phyloP scores from a whole-genome alignment of 305 asterid genomes.

The Andrographis paniculata region DNA sequence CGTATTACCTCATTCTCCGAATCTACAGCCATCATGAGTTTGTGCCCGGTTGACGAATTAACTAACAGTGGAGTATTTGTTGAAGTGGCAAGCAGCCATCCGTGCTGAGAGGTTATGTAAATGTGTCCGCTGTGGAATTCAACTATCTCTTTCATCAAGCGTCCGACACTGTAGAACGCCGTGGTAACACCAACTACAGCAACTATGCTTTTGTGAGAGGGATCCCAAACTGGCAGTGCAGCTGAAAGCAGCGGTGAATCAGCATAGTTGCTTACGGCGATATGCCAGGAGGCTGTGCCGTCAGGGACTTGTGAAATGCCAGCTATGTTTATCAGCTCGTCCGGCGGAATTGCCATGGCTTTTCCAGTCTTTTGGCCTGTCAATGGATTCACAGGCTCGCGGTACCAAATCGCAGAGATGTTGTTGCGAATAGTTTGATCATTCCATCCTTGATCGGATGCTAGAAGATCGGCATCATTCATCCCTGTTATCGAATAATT shows the following conservation, averaged over 20 bases:
- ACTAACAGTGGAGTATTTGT: slow-evolving; percentile 56
- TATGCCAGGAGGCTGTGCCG: slow-evolving; percentile 89
- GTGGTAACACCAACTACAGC: slow-evolving; percentile 93
- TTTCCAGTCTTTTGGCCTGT: slow-evolving; percentile 69
- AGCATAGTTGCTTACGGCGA: slow-evolving; percentile 82
- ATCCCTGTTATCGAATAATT: slow-evolving; percentile 60
- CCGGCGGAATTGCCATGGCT: slow-evolving; percentile 52
- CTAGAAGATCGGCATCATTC: slow-evolving; percentile 28
- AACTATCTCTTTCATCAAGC: slow-evolving; percentile 80
- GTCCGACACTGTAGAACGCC: slow-evolving; percentile 87
- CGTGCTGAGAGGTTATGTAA: slow-evolving; percentile 84
- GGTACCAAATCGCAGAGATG: slow-evolving; percentile 74
- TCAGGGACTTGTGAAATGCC: slow-evolving; percentile 95
- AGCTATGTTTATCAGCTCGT: slow-evolving; percentile 74
- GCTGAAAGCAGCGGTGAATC: slow-evolving; percentile 87
- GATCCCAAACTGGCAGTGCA: slow-evolving; percentile 87
- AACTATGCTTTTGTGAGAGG: slow-evolving; percentile 53
- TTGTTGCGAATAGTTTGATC: slow-evolving; percentile 70
- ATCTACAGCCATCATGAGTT: slow-evolving; percentile 77
- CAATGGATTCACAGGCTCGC: slow-evolving; percentile 61
- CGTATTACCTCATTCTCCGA: slow-evolving; percentile 63
- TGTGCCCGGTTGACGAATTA: slow-evolving; percentile 57
- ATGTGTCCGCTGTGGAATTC: slow-evolving; percentile 87
- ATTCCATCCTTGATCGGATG: slow-evolving; percentile 74
- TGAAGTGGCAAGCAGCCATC: slow-evolving; percentile 89